Percentiles rank a stretch among this genome's conserved stretches.
These are phyloP conservation scores for Xylaria sp. DNA, from an alignment of 2,329 filamentous ascomycete genomes.

Conservation along the genomic window DNA sequence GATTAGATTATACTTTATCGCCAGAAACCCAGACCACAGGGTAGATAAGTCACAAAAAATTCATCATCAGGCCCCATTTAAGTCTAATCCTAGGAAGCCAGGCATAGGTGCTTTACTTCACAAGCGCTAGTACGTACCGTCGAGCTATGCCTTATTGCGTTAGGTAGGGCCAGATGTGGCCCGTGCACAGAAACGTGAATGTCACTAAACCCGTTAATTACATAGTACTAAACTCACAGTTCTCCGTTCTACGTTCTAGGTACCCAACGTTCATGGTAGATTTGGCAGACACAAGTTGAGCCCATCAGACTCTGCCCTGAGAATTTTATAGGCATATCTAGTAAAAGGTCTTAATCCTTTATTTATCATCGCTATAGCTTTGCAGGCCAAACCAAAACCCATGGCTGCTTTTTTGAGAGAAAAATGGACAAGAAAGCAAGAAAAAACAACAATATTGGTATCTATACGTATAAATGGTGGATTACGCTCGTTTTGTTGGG, in stretches of 20 bases:
- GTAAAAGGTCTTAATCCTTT: slow-evolving; percentile 4
- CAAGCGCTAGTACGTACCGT: not conserved
- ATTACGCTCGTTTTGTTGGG: slow-evolving; percentile 45
- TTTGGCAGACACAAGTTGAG: not conserved
- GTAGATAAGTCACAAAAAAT: slow-evolving; percentile 33
- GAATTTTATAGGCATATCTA: not conserved
- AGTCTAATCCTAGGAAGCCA: not conserved
- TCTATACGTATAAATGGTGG: not conserved
- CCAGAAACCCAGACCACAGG: not conserved
- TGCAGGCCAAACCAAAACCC: not conserved
- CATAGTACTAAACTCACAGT: too few relatives aligned
- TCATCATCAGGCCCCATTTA: slow-evolving; percentile 30
- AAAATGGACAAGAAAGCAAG: not conserved
- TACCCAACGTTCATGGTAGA: not conserved
- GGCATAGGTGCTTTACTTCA: not conserved
- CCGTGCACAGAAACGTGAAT: not conserved
- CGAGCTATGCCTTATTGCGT: slow-evolving; percentile 7
- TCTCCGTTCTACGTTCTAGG: too few relatives aligned
- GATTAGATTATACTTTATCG: not conserved
- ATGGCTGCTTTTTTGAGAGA: slow-evolving; percentile 9
- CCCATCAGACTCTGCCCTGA: too few relatives aligned
- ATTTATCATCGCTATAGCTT: slow-evolving; percentile 28
- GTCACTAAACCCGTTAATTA: not conserved
- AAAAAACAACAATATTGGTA: not conserved
- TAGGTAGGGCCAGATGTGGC: not conserved